phyloP scores from a whole-genome alignment of 2,329 filamentous ascomycete species.

The Ambrosiella xylebori region DNA sequence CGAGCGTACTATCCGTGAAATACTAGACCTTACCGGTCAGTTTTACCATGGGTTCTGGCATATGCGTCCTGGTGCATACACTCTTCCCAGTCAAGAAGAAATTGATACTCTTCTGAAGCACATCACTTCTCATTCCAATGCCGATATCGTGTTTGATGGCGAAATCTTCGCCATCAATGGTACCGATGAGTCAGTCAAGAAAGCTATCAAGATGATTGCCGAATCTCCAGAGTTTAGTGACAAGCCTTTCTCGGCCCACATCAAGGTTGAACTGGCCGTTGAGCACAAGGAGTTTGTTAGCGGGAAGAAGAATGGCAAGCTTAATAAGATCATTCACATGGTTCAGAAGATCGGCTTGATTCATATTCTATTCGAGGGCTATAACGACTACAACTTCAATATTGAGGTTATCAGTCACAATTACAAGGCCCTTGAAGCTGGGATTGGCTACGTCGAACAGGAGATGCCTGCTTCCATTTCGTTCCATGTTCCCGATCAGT shows the following conservation, averaged over 20 bases:
- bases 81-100: conserved; percentile 4
- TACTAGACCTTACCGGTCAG: conserved; percentile 93
- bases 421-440: conserved; percentile 89
- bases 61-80: conserved; percentile 21
- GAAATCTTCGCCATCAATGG: conserved; percentile 86
- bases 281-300: conserved; percentile 99
- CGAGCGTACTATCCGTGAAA: conserved; percentile 83
- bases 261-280: conserved; percentile 97
- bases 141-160: conserved; percentile 88
- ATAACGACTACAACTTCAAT: conserved; percentile 99
- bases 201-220: conserved; percentile 83
- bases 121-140: conserved; percentile 90
- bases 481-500: conserved; percentile 97
- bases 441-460: conserved; percentile 82
- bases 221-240: conserved; percentile 79
- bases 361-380: conserved; percentile 96
- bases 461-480: conserved; percentile 99
- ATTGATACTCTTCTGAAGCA: conserved; percentile 58
- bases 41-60: conserved; percentile 98
- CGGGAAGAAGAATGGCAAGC: conserved; percentile 99
- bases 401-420: conserved; percentile 88
- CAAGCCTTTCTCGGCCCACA: conserved; percentile 78
- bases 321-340: conserved; percentile 88
- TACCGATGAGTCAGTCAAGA: conserved; percentile 90
- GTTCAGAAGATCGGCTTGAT: conserved; percentile 81